These are phyloP conservation scores for Azolla pinnata DNA, from an alignment of 75 land plant genomes.

Conservation along the genomic window DNA sequence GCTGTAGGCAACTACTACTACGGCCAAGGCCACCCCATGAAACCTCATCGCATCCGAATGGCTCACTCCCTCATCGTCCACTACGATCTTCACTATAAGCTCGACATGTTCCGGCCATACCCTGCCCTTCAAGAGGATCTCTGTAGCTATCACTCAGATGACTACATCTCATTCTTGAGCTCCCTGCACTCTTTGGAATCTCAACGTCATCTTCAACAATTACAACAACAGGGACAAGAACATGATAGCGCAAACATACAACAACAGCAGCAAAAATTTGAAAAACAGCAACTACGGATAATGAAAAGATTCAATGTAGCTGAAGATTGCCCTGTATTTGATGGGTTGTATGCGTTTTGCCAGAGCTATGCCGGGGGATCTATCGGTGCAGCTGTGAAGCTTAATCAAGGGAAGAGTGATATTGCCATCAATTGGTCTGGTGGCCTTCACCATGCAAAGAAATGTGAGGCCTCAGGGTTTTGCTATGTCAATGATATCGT, in stretches of 20 bases:
- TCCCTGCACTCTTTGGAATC: not conserved
- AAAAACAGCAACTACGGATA: too few species aligned
- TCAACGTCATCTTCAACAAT: too few species aligned
- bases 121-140: slow-evolving; percentile 49
- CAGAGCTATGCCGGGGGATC: too few species aligned
- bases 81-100: slow-evolving; percentile 29
- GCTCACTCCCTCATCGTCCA: slow-evolving; percentile 53
- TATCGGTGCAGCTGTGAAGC: not conserved
- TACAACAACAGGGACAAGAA: too few species aligned
- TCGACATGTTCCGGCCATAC: slow-evolving; percentile 28
- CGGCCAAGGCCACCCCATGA: slow-evolving; percentile 25
- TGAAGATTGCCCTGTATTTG: too few species aligned
- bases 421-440: slow-evolving; percentile 10
- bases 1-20: slow-evolving; percentile 56
- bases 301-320: too few species aligned
- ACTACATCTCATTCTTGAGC: slow-evolving; percentile 40
- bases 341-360: too few species aligned
- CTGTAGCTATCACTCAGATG: slow-evolving; percentile 57
- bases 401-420: slow-evolving; percentile 5
- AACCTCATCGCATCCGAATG: slow-evolving; percentile 63
- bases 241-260: too few species aligned
- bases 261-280: too few species aligned
- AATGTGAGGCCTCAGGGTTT: slow-evolving; percentile 10
- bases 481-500: slow-evolving; percentile 4
- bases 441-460: slow-evolving; percentile 11